A percentile compares a stretch with the other conserved stretches of the same genome.
phyloP scores from a whole-genome alignment of 169 alveolate genomes.

The Eimeria tenella region DNA sequence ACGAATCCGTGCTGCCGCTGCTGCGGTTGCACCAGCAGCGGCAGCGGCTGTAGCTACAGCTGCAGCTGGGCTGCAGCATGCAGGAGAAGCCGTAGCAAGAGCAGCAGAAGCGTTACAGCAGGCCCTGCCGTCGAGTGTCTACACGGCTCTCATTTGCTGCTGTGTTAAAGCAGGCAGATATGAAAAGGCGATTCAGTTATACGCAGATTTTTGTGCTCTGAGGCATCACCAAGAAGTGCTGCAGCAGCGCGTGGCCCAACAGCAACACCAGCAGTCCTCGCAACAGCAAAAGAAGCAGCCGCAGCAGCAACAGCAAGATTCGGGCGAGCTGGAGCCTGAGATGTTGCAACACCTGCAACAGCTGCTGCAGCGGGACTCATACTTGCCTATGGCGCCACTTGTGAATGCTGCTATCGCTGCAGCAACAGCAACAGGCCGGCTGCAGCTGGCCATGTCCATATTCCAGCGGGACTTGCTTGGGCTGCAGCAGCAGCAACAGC shows the following conservation, averaged over 20 bases:
- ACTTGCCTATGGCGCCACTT: conserved; percentile 39
- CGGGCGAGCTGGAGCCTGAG: conserved; percentile 61
- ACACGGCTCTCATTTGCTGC: conserved; percentile 60
- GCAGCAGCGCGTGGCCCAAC: conserved; percentile 44
- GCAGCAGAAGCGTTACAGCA: conserved; percentile 60
- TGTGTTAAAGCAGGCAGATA: conserved; percentile 57
- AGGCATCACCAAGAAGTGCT: conserved; percentile 64
- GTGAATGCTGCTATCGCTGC: conserved; percentile 62
- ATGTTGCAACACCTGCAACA: conserved; percentile 68
- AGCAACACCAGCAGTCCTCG: conserved; percentile 28
- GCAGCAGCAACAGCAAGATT: conserved; percentile 1
- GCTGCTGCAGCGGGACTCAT: conserved; percentile 65
- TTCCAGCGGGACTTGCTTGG: conserved; percentile 57
- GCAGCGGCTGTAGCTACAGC: conserved; percentile 55
- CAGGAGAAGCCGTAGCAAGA: conserved; percentile 13
- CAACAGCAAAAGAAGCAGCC: conserved; percentile 46
- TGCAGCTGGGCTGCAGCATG: conserved; percentile 49
- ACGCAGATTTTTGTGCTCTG: conserved; percentile 28
- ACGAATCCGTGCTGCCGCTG: conserved; percentile 60
- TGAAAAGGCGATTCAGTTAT: conserved; percentile 52
- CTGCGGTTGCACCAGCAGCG: conserved; percentile 69
- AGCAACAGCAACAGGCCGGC: conserved; percentile 68
- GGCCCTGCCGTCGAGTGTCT: conserved; percentile 57
- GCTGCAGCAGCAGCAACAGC: conserved; percentile 54
- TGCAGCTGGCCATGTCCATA: conserved; percentile 65